Evolutionary conservation across 169 alveolate species (phyloP).

Genomic region (Cryptosporidium viatorum): DNA sequence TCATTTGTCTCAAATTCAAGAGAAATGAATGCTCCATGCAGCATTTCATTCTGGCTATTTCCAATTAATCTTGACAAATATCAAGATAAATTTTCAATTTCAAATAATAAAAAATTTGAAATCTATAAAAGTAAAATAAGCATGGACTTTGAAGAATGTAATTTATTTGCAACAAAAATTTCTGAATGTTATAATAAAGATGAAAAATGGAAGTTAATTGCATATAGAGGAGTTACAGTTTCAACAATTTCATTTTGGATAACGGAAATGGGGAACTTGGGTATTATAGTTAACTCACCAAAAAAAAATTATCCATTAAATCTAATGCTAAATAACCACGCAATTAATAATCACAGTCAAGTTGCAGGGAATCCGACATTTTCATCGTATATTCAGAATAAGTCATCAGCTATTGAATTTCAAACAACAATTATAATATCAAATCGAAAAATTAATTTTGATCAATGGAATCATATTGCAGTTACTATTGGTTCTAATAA

Average conservation of each 20-base stretch:
- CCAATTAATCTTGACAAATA: constrained; percentile 7
- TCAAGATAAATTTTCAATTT: constrained; percentile 10
- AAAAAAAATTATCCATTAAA: constrained; percentile 19
- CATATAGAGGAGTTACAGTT: constrained; percentile 50
- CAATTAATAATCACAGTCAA: neutral
- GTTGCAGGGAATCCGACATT: neutral
- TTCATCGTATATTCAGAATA: constrained; percentile 21
- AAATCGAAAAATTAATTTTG: constrained; percentile 12
- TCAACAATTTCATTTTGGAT: constrained; percentile 61
- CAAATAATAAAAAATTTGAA: constrained; percentile 32
- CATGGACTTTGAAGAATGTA: neutral
- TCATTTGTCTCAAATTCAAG: constrained; percentile 54
- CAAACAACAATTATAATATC: constrained; percentile 42
- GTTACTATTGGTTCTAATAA: constrained; percentile 21
- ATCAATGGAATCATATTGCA: constrained; percentile 58
- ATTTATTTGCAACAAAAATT: neutral
- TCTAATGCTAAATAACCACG: neutral
- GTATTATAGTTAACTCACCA: constrained; percentile 47
- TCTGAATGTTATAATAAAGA: neutral
- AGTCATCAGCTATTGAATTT: constrained; percentile 24
- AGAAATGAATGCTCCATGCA: constrained; percentile 78
- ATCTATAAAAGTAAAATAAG: neutral
- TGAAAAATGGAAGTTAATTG: constrained; percentile 29
- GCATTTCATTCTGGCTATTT: constrained; percentile 76
- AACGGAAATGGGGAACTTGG: constrained; percentile 35